These are phyloP conservation scores for Guadua angustifolia DNA, from an alignment of 176 grass and related monocot species.

Conservation along the genomic window DNA sequence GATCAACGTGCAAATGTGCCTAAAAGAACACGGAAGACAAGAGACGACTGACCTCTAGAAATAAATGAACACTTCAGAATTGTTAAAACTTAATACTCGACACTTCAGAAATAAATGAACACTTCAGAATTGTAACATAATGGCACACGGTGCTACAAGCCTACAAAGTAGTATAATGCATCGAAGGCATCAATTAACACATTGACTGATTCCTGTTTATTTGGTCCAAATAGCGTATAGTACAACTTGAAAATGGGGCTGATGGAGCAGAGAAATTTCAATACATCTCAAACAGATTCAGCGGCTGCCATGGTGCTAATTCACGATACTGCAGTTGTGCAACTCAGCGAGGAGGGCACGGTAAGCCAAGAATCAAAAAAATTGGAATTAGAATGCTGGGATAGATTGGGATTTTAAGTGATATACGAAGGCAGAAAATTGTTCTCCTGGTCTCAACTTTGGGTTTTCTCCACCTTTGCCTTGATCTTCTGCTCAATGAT, in stretches of 20 bases:
- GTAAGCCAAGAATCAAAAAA: constrained; percentile 45
- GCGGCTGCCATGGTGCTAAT: constrained; percentile 42
- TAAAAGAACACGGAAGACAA: background rate
- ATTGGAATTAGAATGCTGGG: constrained; percentile 44
- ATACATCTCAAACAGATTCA: no score
- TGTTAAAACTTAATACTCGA: background rate
- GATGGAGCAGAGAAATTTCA: no score
- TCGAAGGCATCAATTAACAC: background rate
- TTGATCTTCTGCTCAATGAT: no score
- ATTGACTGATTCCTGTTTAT: constrained; percentile 40
- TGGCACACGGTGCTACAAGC: background rate
- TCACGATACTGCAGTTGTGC: constrained; percentile 36
- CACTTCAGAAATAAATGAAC: background rate
- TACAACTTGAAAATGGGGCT: constrained; percentile 43
- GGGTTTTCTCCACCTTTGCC: no score
- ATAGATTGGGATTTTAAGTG: no score
- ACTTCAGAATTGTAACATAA: no score
- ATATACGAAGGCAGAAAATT: no score
- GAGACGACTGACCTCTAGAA: background rate
- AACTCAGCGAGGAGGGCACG: constrained; percentile 36
- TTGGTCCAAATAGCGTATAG: constrained; percentile 29
- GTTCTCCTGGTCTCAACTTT: no score
- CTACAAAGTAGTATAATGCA: background rate
- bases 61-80: background rate
- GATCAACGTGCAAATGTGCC: no score